A percentile compares a stretch with the other conserved stretches of the same genome.
phyloP scores from a whole-genome alignment of 2,329 filamentous ascomycete species.

The Aspergillus viridinutans region DNA sequence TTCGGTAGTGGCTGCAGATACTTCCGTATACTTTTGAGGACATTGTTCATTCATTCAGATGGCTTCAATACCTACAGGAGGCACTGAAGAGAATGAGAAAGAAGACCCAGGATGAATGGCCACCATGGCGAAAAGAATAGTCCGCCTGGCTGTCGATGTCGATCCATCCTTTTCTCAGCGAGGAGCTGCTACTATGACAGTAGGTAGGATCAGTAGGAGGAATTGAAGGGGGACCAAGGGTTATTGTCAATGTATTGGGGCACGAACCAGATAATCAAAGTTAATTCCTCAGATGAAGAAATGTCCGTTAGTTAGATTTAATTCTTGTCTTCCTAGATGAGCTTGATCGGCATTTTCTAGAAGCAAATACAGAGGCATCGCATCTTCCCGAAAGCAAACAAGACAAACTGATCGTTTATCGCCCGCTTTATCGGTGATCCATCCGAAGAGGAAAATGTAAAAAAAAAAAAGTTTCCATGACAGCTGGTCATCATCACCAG shows the following conservation, averaged over 20 bases:
- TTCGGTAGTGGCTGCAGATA: constrained; percentile 14
- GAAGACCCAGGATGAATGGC: neutral
- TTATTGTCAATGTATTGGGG: neutral
- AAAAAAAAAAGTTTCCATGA: constrained; percentile 6
- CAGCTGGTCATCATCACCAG: neutral
- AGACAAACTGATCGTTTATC: constrained; percentile 30
- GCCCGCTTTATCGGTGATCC: constrained; percentile 17
- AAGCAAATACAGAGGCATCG: neutral
- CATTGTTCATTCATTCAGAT: constrained; percentile 8
- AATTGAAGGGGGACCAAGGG: constrained; percentile 12
- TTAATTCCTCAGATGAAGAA: neutral
- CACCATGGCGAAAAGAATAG: neutral
- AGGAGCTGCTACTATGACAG: neutral
- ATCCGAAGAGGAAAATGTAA: neutral
- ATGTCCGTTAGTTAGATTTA: neutral
- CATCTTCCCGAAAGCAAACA: constrained; percentile 23
- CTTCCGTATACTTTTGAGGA: constrained; percentile 3
- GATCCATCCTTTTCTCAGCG: neutral
- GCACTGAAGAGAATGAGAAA: neutral
- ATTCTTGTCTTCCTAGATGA: no score
- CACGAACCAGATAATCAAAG: neutral
- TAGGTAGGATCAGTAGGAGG: neutral
- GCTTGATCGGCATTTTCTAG: no score
- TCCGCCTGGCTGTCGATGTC: neutral
- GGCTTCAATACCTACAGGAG: constrained; percentile 8